Base-by-base conservation (phyloP, 208 protist genomes). In the Strigomonas galati region DNA sequence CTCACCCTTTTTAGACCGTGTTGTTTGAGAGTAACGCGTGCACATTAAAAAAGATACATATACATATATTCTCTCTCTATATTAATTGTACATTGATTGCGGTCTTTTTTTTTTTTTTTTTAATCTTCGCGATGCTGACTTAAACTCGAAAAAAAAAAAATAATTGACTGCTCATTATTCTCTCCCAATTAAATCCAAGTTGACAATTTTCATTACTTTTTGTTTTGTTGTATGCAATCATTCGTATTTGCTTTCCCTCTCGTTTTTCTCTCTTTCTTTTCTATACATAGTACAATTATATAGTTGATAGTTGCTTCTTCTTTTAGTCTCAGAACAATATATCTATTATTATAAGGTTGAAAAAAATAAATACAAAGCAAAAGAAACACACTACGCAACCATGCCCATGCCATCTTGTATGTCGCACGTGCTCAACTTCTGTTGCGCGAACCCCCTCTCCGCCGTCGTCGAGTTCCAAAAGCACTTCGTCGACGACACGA, bases 401-500 rank as follows among this genome's bases (percentile, higher is more conserved):
- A 17, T 10, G 27, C 27, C 51, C 21, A 28, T 31, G 27, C 21
- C 51, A 28, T 55, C 51, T 55, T 31, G 24, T 28, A 35, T 61
- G 28, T 4, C 4, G 5, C 37, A 10, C 17, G 6, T 61, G 10
- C 55, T 61, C 15, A 37, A 61, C 27, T 61, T 80, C 32, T 87
- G 82, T 72, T 66, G 86, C 44, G 61, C 69, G 17, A 75, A 72
- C 37, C 83, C 77, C 17, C 74, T 87, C 57, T 89, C 82, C 5
- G 78, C 87, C n/a, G 80, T 76, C 19, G 71, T 88, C 30, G 82
- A 67, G 1, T 85, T 92, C 65, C 77, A 92, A 46, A 94, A 94
- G 40, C 76, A 89, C 24, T 94, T 91, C 79, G 85, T 90, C 27
- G 85, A 90, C 51, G 88, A 90, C 48, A 83, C 87, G 6, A 66